Percentiles rank a stretch among this genome's conserved stretches.
phyloP scores from a whole-genome alignment of 306 rosid genomes.

The Trichosanthes cucumerina region DNA sequence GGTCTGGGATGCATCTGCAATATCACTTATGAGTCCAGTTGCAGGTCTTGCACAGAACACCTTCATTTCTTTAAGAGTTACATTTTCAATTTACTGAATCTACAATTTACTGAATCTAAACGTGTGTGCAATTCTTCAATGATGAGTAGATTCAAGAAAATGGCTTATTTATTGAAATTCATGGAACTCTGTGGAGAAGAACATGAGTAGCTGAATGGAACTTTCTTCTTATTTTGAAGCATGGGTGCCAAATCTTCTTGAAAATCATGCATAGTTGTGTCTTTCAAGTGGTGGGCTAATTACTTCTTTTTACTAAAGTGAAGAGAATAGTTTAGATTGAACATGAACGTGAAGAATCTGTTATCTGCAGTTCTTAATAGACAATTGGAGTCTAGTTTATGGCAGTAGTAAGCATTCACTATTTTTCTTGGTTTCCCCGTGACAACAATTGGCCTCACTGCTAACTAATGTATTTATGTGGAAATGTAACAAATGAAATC shows the following conservation, averaged over 20 bases:
- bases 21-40: conserved; percentile 49
- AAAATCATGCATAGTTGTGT: neutral
- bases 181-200: neutral
- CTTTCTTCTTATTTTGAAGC: neutral
- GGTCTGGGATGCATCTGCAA: conserved; percentile 84
- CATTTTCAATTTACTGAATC: neutral
- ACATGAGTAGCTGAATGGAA: neutral
- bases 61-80: conserved; percentile 7
- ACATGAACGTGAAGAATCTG: neutral
- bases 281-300: neutral
- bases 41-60: conserved; percentile 54
- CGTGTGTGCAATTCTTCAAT: no score
- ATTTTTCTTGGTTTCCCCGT: neutral
- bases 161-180: neutral
- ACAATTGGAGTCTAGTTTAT: neutral
- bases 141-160: neutral
- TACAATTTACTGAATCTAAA: neutral
- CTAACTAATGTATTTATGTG: neutral
- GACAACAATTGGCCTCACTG: neutral
- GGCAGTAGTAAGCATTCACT: neutral
- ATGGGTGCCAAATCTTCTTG: neutral
- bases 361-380: neutral
- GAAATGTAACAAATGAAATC: neutral
- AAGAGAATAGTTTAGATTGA: neutral
- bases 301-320: neutral